A percentile compares a stretch with the other conserved stretches of the same genome.
phyloP scores from a whole-genome alignment of 108 stramenopile genomes.

The Craspedostauros australis region DNA sequence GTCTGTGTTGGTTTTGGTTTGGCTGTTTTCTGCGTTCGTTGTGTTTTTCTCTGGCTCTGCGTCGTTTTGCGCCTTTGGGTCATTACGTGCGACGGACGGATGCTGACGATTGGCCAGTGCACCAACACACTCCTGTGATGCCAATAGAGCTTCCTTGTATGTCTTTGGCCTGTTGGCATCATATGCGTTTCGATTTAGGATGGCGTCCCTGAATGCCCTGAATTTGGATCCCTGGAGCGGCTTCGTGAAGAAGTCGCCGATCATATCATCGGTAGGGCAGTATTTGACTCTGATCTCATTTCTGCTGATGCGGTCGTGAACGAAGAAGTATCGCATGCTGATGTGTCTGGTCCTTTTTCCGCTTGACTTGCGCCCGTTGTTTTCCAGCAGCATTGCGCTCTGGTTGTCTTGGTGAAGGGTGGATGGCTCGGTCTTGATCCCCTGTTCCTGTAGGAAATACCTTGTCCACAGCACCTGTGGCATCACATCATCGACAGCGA shows the following conservation, averaged over 20 bases:
- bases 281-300: constrained; percentile 24
- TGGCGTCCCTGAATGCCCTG: constrained; percentile 12
- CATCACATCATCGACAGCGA: constrained; percentile 28
- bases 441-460: constrained; percentile 39
- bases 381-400: constrained; percentile 38
- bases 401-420: constrained; percentile 45
- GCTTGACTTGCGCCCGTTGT: constrained; percentile 28
- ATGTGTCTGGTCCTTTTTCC: constrained; percentile 29
- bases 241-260: constrained; percentile 38
- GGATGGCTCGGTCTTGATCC: constrained; percentile 17
- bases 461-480: constrained; percentile 29
- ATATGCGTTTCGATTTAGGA: constrained; percentile 31
- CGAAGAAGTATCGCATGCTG: constrained; percentile 40
- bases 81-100: no score
- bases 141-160: not conserved
- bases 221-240: constrained; percentile 24
- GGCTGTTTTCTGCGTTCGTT: no score
- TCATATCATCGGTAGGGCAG: constrained; percentile 39
- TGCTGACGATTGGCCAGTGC: no score
- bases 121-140: constrained; percentile 21
- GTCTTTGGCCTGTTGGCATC: no score
- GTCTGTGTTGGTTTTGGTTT: no score
- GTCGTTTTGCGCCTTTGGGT: no score
- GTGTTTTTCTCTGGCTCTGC: no score
- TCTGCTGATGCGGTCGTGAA: constrained; percentile 21